Conservation (phyloP, 257 asterid genomes). For the Solanum ossicruentum region DNA sequence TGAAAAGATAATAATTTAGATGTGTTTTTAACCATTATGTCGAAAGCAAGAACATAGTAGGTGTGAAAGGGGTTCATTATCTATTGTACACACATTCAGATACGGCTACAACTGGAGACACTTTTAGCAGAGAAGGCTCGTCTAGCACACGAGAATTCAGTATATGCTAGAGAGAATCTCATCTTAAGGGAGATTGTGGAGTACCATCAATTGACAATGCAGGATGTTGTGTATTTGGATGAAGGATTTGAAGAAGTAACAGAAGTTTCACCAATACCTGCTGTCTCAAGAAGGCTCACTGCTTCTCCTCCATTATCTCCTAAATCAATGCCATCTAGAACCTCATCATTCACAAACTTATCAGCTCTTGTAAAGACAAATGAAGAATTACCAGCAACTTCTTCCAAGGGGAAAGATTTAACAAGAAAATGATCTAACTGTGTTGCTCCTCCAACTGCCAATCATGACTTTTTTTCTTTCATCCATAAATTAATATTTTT, state of each 20-base stretch:
- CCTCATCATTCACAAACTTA: background rate
- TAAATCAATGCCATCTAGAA: slow-evolving; percentile 17
- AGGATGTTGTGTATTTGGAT: slow-evolving; percentile 79
- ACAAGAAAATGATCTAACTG: background rate
- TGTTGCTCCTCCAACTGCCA: background rate
- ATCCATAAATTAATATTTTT: background rate
- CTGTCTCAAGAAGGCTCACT: slow-evolving; percentile 33
- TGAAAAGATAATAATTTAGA: background rate
- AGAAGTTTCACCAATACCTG: slow-evolving; percentile 45
- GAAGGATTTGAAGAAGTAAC: slow-evolving; percentile 75
- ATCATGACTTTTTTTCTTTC: background rate
- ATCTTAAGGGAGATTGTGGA: slow-evolving; percentile 94
- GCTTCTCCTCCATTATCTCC: slow-evolving; percentile 36
- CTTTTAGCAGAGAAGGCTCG: slow-evolving; percentile 88
- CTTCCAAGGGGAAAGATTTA: background rate
- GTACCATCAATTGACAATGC: slow-evolving; percentile 89
- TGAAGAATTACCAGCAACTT: background rate
- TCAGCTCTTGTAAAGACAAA: background rate
- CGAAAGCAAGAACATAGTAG: background rate
- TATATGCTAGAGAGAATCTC: slow-evolving; percentile 77
- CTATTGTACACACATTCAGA: slow-evolving; percentile 19
- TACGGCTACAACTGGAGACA: slow-evolving; percentile 85
- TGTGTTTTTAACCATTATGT: background rate
- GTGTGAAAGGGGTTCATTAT: background rate
- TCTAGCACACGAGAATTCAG: slow-evolving; percentile 72